Base-by-base conservation (phyloP, 306 rosid genomes). In the Ziziphus jujuba region DNA sequence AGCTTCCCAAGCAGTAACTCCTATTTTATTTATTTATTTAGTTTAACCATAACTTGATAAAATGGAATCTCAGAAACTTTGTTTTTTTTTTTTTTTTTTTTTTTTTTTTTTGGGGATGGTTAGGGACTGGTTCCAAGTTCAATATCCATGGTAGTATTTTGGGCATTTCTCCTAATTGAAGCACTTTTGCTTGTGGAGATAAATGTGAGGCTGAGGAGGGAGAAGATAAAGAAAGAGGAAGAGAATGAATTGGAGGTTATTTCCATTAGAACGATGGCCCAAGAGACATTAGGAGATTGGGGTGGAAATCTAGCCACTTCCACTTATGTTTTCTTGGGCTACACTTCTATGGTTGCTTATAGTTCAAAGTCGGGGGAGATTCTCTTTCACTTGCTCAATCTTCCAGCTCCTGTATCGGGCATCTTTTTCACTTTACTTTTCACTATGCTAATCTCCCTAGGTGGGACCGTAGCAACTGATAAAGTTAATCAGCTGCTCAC, bases 81-180 rank as follows among this genome's bases (percentile, higher is more conserved):
- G 3, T 16, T 38, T 66, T 4, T 21, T 43, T 25, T 60, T 65
- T 35, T 59, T 21, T 16, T 38, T 66, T 4, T 21, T 43, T 25
- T 60, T 65, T 35, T 59, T 21, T 44, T 53, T 56, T 24, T 73
- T 67, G n/a, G 14, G 40, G 11, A 16, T 50, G 22, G 10, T 50
- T 50, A 89, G 92, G 90, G 96, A 56, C 40, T 89, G 71, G 55
- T 89, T 80, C 90, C 96, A 34, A 84, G 92, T 77, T 89, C 96
- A 52, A 48, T 82, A 60, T 59, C 88, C 50, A 54, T 89, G 7
- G 56, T 82, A 63, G 71, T 78, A 22, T 89, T 92, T 58, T 89
- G 92, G 92, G 85, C 69, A 20, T 87, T 87, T 87, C 90, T 87
- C 55, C 79, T 82, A 17, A 57, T 82, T 56, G 92, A 89, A 69